Conservation (phyloP, 495 filamentous ascomycete genomes). For the Neurospora sp. region DNA sequence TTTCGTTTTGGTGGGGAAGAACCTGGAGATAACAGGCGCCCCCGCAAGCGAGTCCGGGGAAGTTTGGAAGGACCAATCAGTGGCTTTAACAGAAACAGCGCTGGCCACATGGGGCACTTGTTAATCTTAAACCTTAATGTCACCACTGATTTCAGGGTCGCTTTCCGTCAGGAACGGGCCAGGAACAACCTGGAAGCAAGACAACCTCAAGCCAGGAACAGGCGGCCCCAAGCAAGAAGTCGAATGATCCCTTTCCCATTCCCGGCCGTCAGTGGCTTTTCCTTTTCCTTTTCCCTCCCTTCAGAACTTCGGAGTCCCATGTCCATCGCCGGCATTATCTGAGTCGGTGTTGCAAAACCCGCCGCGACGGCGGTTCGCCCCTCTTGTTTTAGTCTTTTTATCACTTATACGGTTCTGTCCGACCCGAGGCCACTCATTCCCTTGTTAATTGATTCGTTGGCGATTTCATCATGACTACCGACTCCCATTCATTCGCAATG, state of each 20-base stretch:
- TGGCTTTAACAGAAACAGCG: background rate
- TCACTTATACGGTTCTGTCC: background rate
- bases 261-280: background rate
- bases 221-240: background rate
- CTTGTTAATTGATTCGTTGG: background rate
- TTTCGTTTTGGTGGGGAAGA: background rate
- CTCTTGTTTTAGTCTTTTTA: background rate
- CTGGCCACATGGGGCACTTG: background rate
- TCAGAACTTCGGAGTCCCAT: background rate
- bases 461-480: background rate
- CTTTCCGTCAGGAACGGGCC: background rate
- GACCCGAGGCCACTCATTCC: background rate
- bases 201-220: background rate
- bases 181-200: background rate
- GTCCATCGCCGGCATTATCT: background rate
- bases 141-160: background rate
- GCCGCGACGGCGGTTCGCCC: background rate
- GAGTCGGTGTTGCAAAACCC: background rate
- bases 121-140: background rate
- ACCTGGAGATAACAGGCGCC: background rate
- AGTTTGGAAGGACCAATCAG: background rate
- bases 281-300: background rate
- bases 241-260: background rate
- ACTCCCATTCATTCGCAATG: background rate
- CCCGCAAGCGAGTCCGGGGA: background rate